A percentile compares a stretch with the other conserved stretches of the same genome.
These are phyloP conservation scores for Gaeumannomyces tritici DNA, from an alignment of 2,329 filamentous ascomycete species.

Conservation along the genomic window DNA sequence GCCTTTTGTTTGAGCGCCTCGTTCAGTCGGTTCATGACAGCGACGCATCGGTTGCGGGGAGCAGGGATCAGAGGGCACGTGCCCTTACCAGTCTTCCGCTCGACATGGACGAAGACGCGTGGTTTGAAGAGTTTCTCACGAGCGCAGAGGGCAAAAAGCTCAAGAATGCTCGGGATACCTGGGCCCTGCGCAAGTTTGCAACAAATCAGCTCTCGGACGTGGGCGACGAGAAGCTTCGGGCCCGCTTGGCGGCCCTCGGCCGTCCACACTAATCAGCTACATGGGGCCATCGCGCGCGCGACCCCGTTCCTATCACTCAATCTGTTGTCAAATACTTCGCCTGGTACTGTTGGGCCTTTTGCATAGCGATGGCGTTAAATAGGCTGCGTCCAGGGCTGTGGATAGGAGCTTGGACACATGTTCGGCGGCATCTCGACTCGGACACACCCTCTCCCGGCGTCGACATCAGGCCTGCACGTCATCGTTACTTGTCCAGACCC, in stretches of 20 bases:
- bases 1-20: slow-evolving; percentile 57
- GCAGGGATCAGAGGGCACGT: slow-evolving; percentile 11
- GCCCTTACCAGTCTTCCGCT: slow-evolving; percentile 61
- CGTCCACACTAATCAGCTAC: not conserved
- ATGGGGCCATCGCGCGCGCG: too few species aligned
- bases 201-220: slow-evolving; percentile 48
- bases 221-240: slow-evolving; percentile 22
- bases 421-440: too few species aligned
- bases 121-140: slow-evolving; percentile 62
- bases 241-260: not conserved
- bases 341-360: not conserved
- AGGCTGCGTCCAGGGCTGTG: not conserved
- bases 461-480: too few species aligned
- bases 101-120: slow-evolving; percentile 58
- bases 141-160: slow-evolving; percentile 54
- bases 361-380: slow-evolving; percentile 4
- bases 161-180: slow-evolving; percentile 59
- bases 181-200: slow-evolving; percentile 64
- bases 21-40: slow-evolving; percentile 43
- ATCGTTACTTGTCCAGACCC: not conserved
- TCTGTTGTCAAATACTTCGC: not conserved
- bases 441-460: not conserved
- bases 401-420: not conserved
- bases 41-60: not conserved
- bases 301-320: not conserved